These are phyloP conservation scores for Pouteria campechiana DNA, from an alignment of 179 eudicot genomes.

Conservation along the genomic window DNA sequence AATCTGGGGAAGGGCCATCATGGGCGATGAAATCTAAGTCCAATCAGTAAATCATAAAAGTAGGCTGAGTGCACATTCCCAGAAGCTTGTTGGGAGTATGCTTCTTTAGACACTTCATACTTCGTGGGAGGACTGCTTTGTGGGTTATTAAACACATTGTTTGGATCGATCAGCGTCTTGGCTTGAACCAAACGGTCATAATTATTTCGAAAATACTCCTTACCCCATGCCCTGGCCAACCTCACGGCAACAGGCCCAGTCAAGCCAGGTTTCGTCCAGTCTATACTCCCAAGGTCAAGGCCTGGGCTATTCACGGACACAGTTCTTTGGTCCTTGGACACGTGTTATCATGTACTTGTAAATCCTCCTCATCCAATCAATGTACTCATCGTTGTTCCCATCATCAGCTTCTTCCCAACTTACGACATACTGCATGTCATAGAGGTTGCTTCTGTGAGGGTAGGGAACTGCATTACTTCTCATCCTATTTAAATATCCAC, in stretches of 20 bases:
- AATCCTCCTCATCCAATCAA: slow-evolving; percentile 13
- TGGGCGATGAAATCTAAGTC: too few species aligned
- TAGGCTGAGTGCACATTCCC: too few species aligned
- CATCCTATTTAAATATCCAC: slow-evolving; percentile 23
- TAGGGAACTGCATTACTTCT: slow-evolving; percentile 15
- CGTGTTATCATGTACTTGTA: slow-evolving; percentile 24
- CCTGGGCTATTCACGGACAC: slow-evolving; percentile 11
- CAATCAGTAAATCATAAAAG: too few species aligned
- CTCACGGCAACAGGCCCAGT: slow-evolving; percentile 3
- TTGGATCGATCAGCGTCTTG: slow-evolving; percentile 27
- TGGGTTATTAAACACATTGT: slow-evolving; percentile 28
- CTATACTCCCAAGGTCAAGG: slow-evolving; percentile 16
- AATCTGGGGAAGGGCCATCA: too few species aligned
- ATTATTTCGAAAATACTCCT: slow-evolving; percentile 23
- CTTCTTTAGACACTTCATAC: too few species aligned
- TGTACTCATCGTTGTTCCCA: slow-evolving; percentile 1
- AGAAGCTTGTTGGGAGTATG: too few species aligned
- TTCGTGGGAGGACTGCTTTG: slow-evolving; percentile 34
- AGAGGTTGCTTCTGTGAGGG: slow-evolving; percentile 34
- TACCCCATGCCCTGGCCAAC: slow-evolving; percentile 19
- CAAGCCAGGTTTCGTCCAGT: too few species aligned
- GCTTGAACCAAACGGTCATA: slow-evolving; percentile 30
- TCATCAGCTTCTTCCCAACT: slow-evolving; percentile 20
- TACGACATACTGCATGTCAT: slow-evolving; percentile 27
- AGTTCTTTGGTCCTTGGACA: slow-evolving; percentile 7